Evolutionary conservation across 129 eudicot species (phyloP).

Genomic region (Chrysanthemum seticuspe): DNA sequence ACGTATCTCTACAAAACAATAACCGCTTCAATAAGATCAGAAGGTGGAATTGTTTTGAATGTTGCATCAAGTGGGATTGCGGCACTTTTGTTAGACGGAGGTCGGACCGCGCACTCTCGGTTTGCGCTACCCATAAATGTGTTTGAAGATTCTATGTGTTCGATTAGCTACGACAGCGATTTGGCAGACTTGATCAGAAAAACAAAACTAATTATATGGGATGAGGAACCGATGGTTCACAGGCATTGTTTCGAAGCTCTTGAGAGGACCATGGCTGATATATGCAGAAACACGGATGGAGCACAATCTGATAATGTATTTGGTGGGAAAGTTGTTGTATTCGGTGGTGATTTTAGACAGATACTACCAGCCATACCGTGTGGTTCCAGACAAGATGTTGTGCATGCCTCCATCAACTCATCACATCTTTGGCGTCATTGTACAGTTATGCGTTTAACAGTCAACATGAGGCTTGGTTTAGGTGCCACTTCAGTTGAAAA

Average conservation of each 20-base stretch:
- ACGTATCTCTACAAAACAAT: neutral
- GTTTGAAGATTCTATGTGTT: neutral
- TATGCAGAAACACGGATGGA: neutral
- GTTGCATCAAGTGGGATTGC: neutral
- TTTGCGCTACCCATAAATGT: neutral
- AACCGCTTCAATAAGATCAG: neutral
- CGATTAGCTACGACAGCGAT: neutral
- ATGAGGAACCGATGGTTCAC: conserved; percentile 13
- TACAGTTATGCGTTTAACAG: too few species aligned
- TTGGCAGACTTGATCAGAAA: neutral
- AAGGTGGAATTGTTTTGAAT: neutral
- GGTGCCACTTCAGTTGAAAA: too few species aligned
- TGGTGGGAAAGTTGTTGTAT: conserved; percentile 19
- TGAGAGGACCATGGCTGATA: neutral
- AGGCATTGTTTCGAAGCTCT: conserved; percentile 6
- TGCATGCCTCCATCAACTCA: too few species aligned
- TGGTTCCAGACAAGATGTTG: too few species aligned
- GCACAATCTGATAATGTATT: neutral
- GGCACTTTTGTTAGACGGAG: neutral
- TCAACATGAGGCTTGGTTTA: too few species aligned
- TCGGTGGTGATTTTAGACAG: conserved; percentile 19
- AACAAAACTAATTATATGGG: neutral
- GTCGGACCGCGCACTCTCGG: neutral
- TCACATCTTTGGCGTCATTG: too few species aligned
- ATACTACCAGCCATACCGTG: too few species aligned